Evolutionary conservation across 129 eudicot species (phyloP).

Genomic region (Flaveria brownii): DNA sequence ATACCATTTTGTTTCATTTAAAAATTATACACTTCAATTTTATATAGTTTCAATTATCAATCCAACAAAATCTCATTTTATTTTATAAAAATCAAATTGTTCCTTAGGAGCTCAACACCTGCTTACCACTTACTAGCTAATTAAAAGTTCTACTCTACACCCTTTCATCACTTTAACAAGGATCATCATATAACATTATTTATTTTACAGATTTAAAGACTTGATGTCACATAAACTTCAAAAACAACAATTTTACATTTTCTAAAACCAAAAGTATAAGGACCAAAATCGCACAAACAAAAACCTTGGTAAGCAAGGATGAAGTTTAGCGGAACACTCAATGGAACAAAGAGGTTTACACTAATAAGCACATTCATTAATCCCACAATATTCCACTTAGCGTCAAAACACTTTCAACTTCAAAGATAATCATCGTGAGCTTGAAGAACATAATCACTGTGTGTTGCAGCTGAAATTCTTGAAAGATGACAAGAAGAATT

Average conservation of each 20-base stretch:
- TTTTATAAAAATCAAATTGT: too few relatives aligned
- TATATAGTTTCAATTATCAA: too few relatives aligned
- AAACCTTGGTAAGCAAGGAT: background rate
- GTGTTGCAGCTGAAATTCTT: slow-evolving; percentile 10
- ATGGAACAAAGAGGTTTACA: slow-evolving; percentile 6
- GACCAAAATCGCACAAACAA: background rate
- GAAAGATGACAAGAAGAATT: slow-evolving; percentile 41
- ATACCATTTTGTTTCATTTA: too few relatives aligned
- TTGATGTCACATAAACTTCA: background rate
- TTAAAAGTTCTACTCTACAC: too few relatives aligned
- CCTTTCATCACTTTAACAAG: too few relatives aligned
- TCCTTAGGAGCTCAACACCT: too few relatives aligned
- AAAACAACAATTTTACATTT: too few relatives aligned
- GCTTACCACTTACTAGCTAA: too few relatives aligned
- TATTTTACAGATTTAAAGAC: too few relatives aligned
- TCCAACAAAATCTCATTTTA: too few relatives aligned
- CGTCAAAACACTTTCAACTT: slow-evolving; percentile 26
- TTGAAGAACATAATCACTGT: slow-evolving; percentile 14
- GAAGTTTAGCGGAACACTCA: background rate
- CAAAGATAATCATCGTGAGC: background rate
- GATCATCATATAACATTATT: too few relatives aligned
- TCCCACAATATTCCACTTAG: slow-evolving; percentile 21
- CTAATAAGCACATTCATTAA: background rate
- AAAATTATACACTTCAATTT: too few relatives aligned
- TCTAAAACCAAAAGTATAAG: background rate